Evolutionary conservation across 345 rosid genomes (phyloP), one percentile per base, ranked within the genome.

Genomic region (Salix viminalis): DNA sequence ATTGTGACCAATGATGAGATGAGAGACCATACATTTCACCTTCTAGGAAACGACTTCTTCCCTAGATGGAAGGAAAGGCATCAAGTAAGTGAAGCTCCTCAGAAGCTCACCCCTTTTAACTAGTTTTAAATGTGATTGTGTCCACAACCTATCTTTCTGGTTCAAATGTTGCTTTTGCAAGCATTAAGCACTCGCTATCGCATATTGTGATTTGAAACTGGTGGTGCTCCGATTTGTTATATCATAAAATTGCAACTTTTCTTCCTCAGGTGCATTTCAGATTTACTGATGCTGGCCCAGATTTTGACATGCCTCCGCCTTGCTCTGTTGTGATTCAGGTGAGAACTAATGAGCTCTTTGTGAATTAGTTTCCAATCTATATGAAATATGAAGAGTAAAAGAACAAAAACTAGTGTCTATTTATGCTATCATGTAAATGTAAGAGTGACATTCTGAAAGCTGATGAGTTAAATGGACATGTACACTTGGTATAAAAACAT

Each of bases 51-150:
- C 69, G 90, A 88, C 82, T 87, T 89, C 84, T 89, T 91, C 79
- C 91, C 90, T 26, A 89, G 74, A 82, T 91, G 96, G 93, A 89
- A 91, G 85, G 96, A 91, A 87, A 87, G 90, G 83, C 96, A 91
- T 70, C 93, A 87, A 83, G 96, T 91, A 76, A 89, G 91, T 80
- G 65, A 74, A 74, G 32, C 41, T 71, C 52, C 71, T 65, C 4
- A 32, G 1, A 15, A 23, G 18, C 36, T 46, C 32, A 44, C 6
- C 28, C 0, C 30, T 19, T 16, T 14, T 46, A 61, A 26, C 39
- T 4, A 11, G 7, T 65, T 70, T 26, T 23, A 50, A 13, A 37
- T 74, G 37, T 69, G 24, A 71, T 61, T 46, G 54, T 30, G 72
- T 54, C 19, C 44, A 65, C 18, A 8, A 60, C 66, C 46, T 36